Evolutionary conservation across 345 rosid species (phyloP), one percentile per base, ranked within the genome.

Genomic region (Cardamine resedifolia): DNA sequence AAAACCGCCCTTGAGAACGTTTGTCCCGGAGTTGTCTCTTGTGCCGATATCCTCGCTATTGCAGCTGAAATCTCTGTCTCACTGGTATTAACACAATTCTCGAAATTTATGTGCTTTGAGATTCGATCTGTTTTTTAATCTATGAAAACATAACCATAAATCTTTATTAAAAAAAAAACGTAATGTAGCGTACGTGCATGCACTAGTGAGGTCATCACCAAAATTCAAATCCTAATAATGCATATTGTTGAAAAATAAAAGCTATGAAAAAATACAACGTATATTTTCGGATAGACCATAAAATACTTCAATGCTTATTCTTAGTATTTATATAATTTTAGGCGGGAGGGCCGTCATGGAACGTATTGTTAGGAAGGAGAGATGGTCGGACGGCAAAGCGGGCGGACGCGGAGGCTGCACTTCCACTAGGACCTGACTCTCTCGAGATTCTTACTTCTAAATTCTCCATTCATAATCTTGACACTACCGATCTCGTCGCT

Each of bases 341-440:
- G 97, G 72, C 92, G 14, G 96, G 96, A 56, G 97, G 97, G 1
- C 96, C 96, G 4, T 74, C 85, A 6, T 89, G 96, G 97, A 81
- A 10, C 15, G 91, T 82, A 2, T 68, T 79, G 44, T 53, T 84
- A 26, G 97, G 97, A 34, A 85, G 97, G 64, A 85, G 94, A 57
- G 96, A 91, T 68, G 76, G 97, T 47, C 64, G 83, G 41, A 86
- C 81, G 0, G 97, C 97, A 3, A 83, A 75, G 70, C 79, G 57
- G 6, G 68, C 31, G 0, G 86, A 83, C 27, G 90, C 89, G 2
- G 88, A 52, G 61, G 55, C 84, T 6, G 68, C 84, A 16, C 77
- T 91, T 47, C 97, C 93, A 5, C 3, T 81, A 39, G 90, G 91
- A 2, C n/a, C 80, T 7, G 91, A 89, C 18, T 39, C 75, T 50